A percentile compares a stretch with the other conserved stretches of the same genome.
These are phyloP conservation scores for Rosa persica DNA, from an alignment of 306 rosid species.

Conservation along the genomic window DNA sequence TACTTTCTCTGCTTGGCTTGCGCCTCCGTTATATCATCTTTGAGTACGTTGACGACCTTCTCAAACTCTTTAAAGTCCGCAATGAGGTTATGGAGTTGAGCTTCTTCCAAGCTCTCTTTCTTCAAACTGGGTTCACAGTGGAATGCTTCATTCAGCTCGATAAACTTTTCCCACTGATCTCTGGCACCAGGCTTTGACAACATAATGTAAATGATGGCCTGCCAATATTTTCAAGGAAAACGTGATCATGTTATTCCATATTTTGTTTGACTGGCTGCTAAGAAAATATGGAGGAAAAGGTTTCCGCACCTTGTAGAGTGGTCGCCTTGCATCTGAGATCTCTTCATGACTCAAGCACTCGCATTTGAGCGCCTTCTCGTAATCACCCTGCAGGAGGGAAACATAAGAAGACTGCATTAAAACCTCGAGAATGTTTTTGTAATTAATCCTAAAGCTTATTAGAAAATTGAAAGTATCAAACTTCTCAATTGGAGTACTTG, in stretches of 20 bases:
- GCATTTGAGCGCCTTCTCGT: not conserved
- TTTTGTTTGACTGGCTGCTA: not conserved
- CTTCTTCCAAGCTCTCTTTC: slow-evolving; percentile 9
- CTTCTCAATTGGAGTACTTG: not conserved
- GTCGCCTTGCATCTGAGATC: slow-evolving; percentile 58
- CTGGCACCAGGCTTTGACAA: not conserved
- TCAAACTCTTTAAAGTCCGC: slow-evolving; percentile 15
- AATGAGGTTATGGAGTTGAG: not conserved
- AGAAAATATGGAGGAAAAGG: not conserved
- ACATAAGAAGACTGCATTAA: not conserved
- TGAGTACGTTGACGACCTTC: slow-evolving; percentile 21
- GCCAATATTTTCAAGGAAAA: not conserved
- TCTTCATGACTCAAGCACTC: slow-evolving; percentile 42
- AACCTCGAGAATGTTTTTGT: not conserved
- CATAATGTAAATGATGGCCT: slow-evolving; percentile 22
- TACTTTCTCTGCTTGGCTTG: not conserved
- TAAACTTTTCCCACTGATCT: slow-evolving; percentile 3
- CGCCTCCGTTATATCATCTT: slow-evolving; percentile 18
- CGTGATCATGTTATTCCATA: not conserved
- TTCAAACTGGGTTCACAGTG: not conserved
- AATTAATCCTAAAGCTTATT: not conserved
- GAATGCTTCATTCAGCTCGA: not conserved
- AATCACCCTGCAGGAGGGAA: slow-evolving; percentile 42
- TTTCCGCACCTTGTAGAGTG: slow-evolving; percentile 43
- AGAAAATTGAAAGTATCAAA: not conserved